Evolutionary conservation across 768 basidiomycete genomes (phyloP).

Genomic region (Lentinula edodes): DNA sequence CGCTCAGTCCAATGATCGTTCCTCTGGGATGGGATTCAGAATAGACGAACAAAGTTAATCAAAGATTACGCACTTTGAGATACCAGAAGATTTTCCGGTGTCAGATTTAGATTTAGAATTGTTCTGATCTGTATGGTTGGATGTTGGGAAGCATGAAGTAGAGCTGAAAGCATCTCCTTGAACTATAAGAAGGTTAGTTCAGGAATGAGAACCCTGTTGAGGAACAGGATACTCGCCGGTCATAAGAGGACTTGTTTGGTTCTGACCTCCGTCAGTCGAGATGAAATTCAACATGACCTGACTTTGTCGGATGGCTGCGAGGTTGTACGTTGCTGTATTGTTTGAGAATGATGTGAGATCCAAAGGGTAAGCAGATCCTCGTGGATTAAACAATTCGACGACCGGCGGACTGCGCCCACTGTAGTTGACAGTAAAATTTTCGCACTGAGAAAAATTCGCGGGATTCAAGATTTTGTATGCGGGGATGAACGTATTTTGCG

Average conservation of each 20-base stretch:
- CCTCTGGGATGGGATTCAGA: conserved; percentile 22
- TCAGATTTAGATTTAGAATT: conserved; percentile 12
- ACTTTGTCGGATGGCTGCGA: conserved; percentile 30
- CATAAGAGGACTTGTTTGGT: conserved; percentile 37
- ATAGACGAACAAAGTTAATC: not conserved
- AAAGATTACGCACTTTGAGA: conserved; percentile 13
- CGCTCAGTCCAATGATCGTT: conserved; percentile 40
- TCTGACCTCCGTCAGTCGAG: conserved; percentile 27
- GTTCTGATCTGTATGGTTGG: conserved; percentile 5
- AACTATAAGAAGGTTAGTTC: conserved; percentile 20
- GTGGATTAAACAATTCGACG: conserved; percentile 34
- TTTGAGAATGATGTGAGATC: conserved; percentile 16
- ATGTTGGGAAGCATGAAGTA: conserved; percentile 2
- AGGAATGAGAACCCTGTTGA: not conserved
- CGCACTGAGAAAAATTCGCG: conserved; percentile 38
- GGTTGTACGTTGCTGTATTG: conserved; percentile 17
- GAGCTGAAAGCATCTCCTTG: conserved; percentile 16
- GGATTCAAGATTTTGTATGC: conserved; percentile 27
- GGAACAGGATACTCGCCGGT: not conserved
- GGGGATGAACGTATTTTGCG: conserved; percentile 10
- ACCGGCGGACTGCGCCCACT: conserved; percentile 26
- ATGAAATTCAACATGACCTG: conserved; percentile 36
- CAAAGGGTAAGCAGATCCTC: conserved; percentile 23
- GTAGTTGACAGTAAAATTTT: conserved; percentile 39
- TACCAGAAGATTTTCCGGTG: conserved; percentile 2